These are phyloP conservation scores for Phytopythium boreale DNA, from an alignment of 352 stramenopile genomes.

Conservation along the genomic window DNA sequence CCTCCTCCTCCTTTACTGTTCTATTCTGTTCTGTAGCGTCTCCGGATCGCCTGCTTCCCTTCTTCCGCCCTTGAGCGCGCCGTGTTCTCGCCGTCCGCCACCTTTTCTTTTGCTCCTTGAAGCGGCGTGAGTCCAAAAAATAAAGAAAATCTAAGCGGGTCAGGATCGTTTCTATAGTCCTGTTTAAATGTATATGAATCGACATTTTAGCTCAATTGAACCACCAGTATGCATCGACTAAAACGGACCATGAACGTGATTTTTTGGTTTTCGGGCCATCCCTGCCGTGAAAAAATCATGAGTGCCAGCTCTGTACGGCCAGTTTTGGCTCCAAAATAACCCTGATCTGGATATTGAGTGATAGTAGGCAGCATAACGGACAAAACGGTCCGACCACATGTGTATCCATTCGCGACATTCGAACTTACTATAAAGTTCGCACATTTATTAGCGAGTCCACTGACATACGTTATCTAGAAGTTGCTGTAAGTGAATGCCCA, in stretches of 20 bases:
- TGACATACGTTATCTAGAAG: too few relatives aligned
- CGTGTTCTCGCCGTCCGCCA: neutral
- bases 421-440: neutral
- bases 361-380: too few relatives aligned
- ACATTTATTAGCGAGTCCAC: too few relatives aligned
- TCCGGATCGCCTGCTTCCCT: too few relatives aligned
- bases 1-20: neutral
- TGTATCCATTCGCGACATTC: neutral
- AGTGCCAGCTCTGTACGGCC: neutral
- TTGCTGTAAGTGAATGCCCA: too few relatives aligned
- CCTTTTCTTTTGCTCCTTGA: conserved; percentile 4
- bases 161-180: neutral
- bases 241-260: neutral
- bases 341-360: too few relatives aligned
- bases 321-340: too few relatives aligned
- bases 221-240: neutral
- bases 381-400: neutral
- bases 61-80: neutral
- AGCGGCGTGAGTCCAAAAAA: conserved; percentile 2
- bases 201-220: too few relatives aligned
- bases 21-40: too few relatives aligned
- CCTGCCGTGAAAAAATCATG: neutral
- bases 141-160: neutral
- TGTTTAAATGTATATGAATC: neutral
- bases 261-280: neutral